phyloP scores from a whole-genome alignment of 768 basidiomycete genomes.

The Xerocomus brunneocitrinus region DNA sequence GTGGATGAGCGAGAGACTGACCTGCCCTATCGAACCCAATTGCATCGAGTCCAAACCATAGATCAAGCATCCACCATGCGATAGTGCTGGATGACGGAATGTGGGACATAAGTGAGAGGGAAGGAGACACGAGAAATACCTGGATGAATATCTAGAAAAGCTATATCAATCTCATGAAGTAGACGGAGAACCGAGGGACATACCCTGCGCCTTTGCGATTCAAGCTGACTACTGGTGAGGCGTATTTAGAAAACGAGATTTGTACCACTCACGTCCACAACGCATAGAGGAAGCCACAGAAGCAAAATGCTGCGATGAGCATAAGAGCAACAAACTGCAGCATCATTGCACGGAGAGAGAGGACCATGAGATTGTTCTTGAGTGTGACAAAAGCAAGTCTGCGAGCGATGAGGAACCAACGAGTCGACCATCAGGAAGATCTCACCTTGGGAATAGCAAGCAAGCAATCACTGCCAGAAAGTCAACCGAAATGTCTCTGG shows the following conservation, averaged over 20 bases:
- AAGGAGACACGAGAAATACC: slow-evolving; percentile 27
- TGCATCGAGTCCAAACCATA: slow-evolving; percentile 95
- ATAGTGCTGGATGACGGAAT: slow-evolving; percentile 44
- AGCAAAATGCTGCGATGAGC: slow-evolving; percentile 85
- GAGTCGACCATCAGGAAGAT: not conserved
- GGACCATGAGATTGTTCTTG: slow-evolving; percentile 73
- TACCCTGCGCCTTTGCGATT: slow-evolving; percentile 58
- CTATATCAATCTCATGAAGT: slow-evolving; percentile 11
- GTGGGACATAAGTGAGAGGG: not conserved
- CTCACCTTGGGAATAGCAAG: slow-evolving; percentile 81
- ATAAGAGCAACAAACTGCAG: slow-evolving; percentile 82
- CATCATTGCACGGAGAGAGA: slow-evolving; percentile 88
- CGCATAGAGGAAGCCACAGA: slow-evolving; percentile 89
- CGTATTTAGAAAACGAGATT: not conserved
- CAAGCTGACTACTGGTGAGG: slow-evolving; percentile 39
- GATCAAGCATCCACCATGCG: slow-evolving; percentile 92
- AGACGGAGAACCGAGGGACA: slow-evolving; percentile 14
- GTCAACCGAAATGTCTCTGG: slow-evolving; percentile 69
- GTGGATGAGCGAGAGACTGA: slow-evolving; percentile 35
- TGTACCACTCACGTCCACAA: slow-evolving; percentile 75
- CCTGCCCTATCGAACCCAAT: slow-evolving; percentile 80
- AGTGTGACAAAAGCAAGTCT: slow-evolving; percentile 90
- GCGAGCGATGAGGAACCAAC: not conserved
- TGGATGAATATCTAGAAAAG: slow-evolving; percentile 26
- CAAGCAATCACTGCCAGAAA: slow-evolving; percentile 86